Evolutionary conservation across 2,329 filamentous ascomycete species (phyloP), one percentile per base, ranked within the genome.

Genomic region (Aspergillus caelatus): DNA sequence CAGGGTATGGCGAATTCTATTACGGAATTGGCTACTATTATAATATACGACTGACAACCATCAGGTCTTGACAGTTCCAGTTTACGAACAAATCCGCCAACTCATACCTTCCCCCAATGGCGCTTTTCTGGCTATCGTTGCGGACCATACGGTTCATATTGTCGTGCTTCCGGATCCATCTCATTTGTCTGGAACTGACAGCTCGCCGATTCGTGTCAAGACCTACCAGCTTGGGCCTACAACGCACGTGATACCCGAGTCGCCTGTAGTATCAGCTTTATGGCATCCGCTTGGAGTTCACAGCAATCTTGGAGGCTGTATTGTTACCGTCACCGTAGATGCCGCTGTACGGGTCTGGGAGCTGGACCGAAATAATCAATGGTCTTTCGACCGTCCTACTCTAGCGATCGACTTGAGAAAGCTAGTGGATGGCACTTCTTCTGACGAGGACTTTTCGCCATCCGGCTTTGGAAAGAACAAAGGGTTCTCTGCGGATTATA

Each of bases 191-290:
- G 86, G 88, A 63, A 83, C 85, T 53, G 92, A 94, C 72, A 82
- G 80, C 54, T 84, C 86, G 11, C 87, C 89, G 6, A 84, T 97
- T 71, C 92, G 91, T 73, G 84, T 94, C 34, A 96, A 92, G 77
- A 92, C 92, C 59, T 96, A 92, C 80, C 94, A 94, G 23, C 84
- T 98, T n/a, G 94, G 94, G 1, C 93, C 94, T 34, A 96, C 93
- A 3, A 93, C 91, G 4, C 94, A 98, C 78, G 93, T 97, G 56
- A 90, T 94, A 57, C 92, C 94, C 54, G 90, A 93, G 68, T 88
- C 93, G 9, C 88, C 92, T 1, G 84, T 99, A 62, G 89, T 89
- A 26, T 92, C 93, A 1, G 91, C 90, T 4, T 72, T 97, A 62
- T 99, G 95, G 94, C 95, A 99, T 79, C 95, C 95, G 1, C 83